Conservation (phyloP, 306 rosid species). For the Cercis canadensis region DNA sequence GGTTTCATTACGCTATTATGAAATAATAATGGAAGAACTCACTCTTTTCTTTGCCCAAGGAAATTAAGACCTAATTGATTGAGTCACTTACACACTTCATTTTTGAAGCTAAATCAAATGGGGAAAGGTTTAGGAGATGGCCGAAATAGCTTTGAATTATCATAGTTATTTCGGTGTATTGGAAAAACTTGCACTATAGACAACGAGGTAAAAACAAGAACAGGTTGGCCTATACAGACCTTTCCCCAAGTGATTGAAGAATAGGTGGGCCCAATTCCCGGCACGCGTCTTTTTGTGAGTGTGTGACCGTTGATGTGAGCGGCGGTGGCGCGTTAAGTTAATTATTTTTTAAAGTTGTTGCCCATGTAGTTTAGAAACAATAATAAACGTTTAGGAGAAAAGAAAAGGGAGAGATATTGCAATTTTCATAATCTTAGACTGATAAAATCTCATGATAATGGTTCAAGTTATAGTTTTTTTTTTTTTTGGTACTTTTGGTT, state of each 20-base stretch:
- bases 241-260: conserved; percentile 7
- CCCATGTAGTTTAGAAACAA: background rate
- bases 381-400: too few species aligned
- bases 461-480: too few species aligned
- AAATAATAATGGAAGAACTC: background rate
- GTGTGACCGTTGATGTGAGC: conserved; percentile 25
- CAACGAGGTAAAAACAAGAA: conserved; percentile 35
- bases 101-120: conserved; percentile 15
- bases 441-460: too few species aligned
- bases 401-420: too few species aligned
- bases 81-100: background rate
- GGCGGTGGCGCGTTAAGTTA: conserved; percentile 18
- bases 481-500: too few species aligned
- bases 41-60: too few species aligned
- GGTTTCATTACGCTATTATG: too few species aligned
- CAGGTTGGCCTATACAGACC: conserved; percentile 28
- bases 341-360: background rate
- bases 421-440: too few species aligned
- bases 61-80: background rate
- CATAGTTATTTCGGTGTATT: too few species aligned
- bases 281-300: conserved; percentile 25
- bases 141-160: too few species aligned
- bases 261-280: conserved; percentile 18
- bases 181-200: conserved; percentile 13
- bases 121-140: conserved; percentile 23